Base-by-base conservation (phyloP, 495 filamentous ascomycete species). In the Xylaria bambusicola region DNA sequence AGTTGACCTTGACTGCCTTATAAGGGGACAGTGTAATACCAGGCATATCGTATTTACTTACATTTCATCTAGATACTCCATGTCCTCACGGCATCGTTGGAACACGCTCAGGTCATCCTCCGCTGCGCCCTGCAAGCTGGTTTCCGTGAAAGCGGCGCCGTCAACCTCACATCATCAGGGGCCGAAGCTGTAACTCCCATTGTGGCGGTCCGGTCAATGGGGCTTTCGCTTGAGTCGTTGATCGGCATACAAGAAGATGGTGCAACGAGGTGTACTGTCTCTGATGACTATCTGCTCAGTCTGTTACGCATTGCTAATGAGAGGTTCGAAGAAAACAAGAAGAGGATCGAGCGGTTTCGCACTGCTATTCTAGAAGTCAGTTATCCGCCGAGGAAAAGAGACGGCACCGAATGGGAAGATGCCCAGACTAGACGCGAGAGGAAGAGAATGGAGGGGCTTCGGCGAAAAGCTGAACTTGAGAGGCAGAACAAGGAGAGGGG, bases 81-180 rank as follows among this genome's bases (percentile, higher is more conserved):
- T 62, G 80, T 98, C 42, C 79, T 93, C 64, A 84, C 92, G 0
- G 83, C 89, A 4, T 91, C 87, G 1, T 79, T 85, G 0, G 70
- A 82, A 47, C 82, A 90, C 62, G 91, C 93, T 2, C 86, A 94
- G 41, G 68, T 78, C 7, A 79, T 93, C 6, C 77, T 96, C 29
- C 77, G 82, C 12, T 88, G 88, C 12, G 93, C 88, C 3, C 76
- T 94, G 5, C 83, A 85, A 55, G 86, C 90, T 9, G 93, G 92
- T 0, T 97, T 97, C 68, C 85, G 93, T 44, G 93, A 98, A 75
- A 92, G 88, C 53, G 93, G 93, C n/a, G 83, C 83, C 6, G 66
- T 86, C 47, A 83, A 76, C 59, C 62, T 80, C 5, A 62, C 65
- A 1, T 60, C 70, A 70, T 42, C 78, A 70, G 53, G 71, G 68